A percentile compares a stretch with the other conserved stretches of the same genome.
Evolutionary conservation across 768 basidiomycete genomes (phyloP).

Genomic region (Solioccasus polychromus): DNA sequence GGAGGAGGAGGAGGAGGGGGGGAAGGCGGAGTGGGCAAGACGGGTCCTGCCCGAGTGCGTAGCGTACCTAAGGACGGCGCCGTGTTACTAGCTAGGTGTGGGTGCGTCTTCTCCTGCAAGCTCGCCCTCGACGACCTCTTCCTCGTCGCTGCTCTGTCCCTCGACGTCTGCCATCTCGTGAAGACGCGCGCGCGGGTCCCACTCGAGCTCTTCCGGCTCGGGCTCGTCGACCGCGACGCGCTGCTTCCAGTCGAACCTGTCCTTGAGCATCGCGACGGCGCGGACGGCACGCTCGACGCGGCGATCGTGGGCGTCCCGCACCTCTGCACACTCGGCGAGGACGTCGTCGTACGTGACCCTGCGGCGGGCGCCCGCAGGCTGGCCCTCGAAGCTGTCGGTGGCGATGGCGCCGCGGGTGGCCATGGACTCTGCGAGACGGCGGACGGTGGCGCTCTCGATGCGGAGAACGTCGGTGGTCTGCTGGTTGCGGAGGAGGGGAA

Average conservation of each 20-base stretch:
- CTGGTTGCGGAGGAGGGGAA: constrained; percentile 72
- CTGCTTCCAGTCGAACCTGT: constrained; percentile 80
- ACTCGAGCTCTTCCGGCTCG: constrained; percentile 74
- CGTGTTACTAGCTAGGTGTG: constrained; percentile 25
- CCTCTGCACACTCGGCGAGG: constrained; percentile 60
- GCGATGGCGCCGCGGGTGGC: constrained; percentile 47
- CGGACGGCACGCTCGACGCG: constrained; percentile 76
- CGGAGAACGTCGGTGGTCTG: constrained; percentile 76
- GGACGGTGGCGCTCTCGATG: constrained; percentile 69
- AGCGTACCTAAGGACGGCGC: constrained; percentile 42
- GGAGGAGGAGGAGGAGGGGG: constrained; percentile 27
- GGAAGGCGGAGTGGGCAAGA: constrained; percentile 39
- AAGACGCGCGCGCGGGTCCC: constrained; percentile 52
- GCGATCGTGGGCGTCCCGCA: constrained; percentile 68
- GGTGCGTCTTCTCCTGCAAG: constrained; percentile 32
- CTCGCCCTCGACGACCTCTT: constrained; percentile 36
- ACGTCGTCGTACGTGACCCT: constrained; percentile 52
- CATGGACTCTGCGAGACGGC: constrained; percentile 67
- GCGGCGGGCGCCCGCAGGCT: constrained; percentile 20
- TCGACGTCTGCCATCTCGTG: constrained; percentile 27
- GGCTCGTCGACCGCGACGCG: constrained; percentile 78
- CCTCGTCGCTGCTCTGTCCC: constrained; percentile 38
- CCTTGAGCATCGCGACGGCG: constrained; percentile 73
- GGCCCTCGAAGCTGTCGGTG: constrained; percentile 46
- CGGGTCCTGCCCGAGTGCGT: constrained; percentile 39